phyloP scores from a whole-genome alignment of 2,329 filamentous ascomycete species.

The Colletotrichum plurivorum region DNA sequence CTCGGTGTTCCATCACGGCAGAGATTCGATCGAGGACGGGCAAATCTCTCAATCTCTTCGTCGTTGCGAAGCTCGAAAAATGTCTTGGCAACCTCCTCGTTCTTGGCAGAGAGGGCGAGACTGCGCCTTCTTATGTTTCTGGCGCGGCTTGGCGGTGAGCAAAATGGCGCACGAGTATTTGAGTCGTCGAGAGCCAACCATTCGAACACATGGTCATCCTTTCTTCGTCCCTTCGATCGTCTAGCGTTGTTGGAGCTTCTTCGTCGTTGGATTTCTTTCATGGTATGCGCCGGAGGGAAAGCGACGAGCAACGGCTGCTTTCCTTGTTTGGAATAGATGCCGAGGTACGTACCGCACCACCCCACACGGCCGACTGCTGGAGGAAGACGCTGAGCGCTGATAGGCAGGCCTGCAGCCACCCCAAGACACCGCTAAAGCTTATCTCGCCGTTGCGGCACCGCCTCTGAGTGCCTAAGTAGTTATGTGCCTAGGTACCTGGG shows the following conservation, averaged over 20 bases:
- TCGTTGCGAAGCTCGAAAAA: neutral
- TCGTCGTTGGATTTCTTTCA: neutral
- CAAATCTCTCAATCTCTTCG: neutral
- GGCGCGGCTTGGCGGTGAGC: constrained; percentile 10
- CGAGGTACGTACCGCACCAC: neutral
- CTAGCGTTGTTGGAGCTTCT: neutral
- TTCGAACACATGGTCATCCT: constrained; percentile 15
- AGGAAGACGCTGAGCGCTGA: neutral
- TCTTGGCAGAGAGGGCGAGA: constrained; percentile 23
- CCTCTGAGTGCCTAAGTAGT: neutral
- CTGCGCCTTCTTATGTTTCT: constrained; percentile 29
- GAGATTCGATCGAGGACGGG: neutral
- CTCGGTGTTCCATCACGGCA: neutral
- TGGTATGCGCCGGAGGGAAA: neutral
- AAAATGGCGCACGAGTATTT: constrained; percentile 24
- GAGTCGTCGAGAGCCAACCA: constrained; percentile 11
- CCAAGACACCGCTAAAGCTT: constrained; percentile 21
- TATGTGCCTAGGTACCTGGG: no score
- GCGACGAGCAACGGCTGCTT: neutral
- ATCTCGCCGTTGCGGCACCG: neutral
- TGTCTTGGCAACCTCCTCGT: constrained; percentile 22
- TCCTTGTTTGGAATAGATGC: neutral
- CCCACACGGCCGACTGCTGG: neutral
- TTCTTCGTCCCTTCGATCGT: neutral
- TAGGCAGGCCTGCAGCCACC: neutral